phyloP scores from a whole-genome alignment of 257 asterid genomes.

The Oldenlandia corymbosa region DNA sequence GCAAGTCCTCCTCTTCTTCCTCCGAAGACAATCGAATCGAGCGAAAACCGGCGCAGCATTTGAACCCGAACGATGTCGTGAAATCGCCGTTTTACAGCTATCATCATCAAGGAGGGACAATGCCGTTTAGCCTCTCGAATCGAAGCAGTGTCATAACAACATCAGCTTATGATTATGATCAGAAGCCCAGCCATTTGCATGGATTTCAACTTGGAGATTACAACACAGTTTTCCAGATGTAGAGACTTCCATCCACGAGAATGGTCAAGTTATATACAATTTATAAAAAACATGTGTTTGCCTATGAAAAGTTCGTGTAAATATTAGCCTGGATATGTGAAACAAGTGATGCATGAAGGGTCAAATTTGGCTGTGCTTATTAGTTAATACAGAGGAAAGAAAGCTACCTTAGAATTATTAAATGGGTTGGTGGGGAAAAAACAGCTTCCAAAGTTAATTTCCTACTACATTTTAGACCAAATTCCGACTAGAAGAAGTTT shows the following conservation, averaged over 20 bases:
- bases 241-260: constrained; percentile 2
- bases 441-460: background rate
- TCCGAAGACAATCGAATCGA: constrained; percentile 27
- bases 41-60: constrained; percentile 20
- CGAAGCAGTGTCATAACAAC: constrained; percentile 15
- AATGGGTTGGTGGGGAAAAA: background rate
- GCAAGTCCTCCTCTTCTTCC: constrained; percentile 34
- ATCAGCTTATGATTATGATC: constrained; percentile 27
- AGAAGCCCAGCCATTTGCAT: constrained; percentile 29
- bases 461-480: background rate
- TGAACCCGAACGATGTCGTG: constrained; percentile 24
- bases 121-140: constrained; percentile 38
- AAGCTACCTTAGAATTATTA: background rate
- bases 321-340: background rate
- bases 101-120: constrained; percentile 32
- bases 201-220: constrained; percentile 41
- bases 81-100: constrained; percentile 28
- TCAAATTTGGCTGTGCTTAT: background rate
- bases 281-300: background rate
- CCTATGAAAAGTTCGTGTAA: constrained; percentile 12
- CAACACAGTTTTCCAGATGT: constrained; percentile 39
- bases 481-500: constrained; percentile 15
- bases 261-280: background rate
- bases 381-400: background rate
- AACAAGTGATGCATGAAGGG: background rate